Evolutionary conservation across 2,329 filamentous ascomycete species (phyloP).

Genomic region (Aphanoascus verrucosus): DNA sequence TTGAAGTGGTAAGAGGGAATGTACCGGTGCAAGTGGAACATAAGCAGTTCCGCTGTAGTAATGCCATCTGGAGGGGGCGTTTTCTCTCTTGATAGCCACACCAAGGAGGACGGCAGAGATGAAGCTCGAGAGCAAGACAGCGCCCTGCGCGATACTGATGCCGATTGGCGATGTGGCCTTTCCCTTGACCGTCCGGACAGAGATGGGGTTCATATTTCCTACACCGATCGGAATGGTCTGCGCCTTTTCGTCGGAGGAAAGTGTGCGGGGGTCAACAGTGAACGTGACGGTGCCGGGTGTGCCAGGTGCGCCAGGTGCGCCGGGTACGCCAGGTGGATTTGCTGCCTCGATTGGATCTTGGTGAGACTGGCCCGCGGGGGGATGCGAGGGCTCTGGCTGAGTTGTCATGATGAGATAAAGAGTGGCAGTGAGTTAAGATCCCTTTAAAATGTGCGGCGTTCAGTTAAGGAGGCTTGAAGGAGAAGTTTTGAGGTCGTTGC

Average conservation of each 20-base stretch:
- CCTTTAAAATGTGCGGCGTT: background rate
- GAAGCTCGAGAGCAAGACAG: background rate
- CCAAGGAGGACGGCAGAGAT: background rate
- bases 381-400: background rate
- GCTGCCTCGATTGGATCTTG: background rate
- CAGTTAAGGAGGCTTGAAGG: background rate
- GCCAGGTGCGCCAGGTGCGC: too few species aligned
- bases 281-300: constrained; percentile 6
- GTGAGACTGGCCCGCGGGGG: background rate
- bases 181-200: background rate
- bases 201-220: background rate
- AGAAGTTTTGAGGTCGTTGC: background rate
- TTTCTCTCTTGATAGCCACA: background rate
- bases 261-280: constrained; percentile 4
- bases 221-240: background rate
- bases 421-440: background rate
- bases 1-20: background rate
- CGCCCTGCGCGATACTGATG: background rate
- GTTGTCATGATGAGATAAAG: background rate
- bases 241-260: background rate
- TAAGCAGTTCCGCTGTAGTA: background rate
- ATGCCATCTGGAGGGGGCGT: too few species aligned
- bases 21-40: constrained; percentile 1
- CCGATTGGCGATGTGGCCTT: background rate
- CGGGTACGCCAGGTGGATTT: background rate